Evolutionary conservation across 2,329 filamentous ascomycete species (phyloP).

Genomic region (Calonectria fujianensis): DNA sequence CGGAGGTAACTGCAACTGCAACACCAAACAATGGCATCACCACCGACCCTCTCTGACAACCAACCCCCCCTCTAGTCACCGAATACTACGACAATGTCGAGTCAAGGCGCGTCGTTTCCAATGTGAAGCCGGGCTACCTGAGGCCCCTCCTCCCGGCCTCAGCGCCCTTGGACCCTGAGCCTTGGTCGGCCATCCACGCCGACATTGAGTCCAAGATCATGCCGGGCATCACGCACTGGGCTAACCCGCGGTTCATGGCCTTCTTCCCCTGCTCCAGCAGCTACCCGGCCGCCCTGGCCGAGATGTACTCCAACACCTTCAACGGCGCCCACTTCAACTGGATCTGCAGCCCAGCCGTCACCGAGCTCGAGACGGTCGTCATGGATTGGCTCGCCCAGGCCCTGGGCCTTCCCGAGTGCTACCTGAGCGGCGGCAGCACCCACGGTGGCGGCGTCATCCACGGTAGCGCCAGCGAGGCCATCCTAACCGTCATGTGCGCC

Average conservation of each 20-base stretch:
- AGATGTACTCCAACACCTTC: slow-evolving; percentile 93
- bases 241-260: slow-evolving; percentile 95
- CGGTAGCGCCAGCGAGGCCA: slow-evolving; percentile 90
- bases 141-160: slow-evolving; percentile 82
- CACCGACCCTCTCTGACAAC: slow-evolving; percentile 9
- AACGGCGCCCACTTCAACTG: slow-evolving; percentile 97
- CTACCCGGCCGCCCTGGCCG: slow-evolving; percentile 90
- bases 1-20: background rate
- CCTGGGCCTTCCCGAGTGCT: slow-evolving; percentile 83
- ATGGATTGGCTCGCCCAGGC: slow-evolving; percentile 93
- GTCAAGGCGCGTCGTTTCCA: slow-evolving; percentile 82
- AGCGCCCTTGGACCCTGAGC: slow-evolving; percentile 80
- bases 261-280: slow-evolving; percentile 91
- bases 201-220: slow-evolving; percentile 92
- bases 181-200: slow-evolving; percentile 86
- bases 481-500: slow-evolving; percentile 90
- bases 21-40: slow-evolving; percentile 24
- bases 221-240: slow-evolving; percentile 95
- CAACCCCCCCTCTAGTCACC: slow-evolving; percentile 75
- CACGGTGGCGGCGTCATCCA: slow-evolving; percentile 94
- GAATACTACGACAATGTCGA: slow-evolving; percentile 87
- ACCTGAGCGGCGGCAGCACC: slow-evolving; percentile 81
- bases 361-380: slow-evolving; percentile 93
- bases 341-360: slow-evolving; percentile 94
- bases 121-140: slow-evolving; percentile 90